Evolutionary conservation across 2,329 filamentous ascomycete genomes (phyloP).

Genomic region (Neofusicoccum sp.): DNA sequence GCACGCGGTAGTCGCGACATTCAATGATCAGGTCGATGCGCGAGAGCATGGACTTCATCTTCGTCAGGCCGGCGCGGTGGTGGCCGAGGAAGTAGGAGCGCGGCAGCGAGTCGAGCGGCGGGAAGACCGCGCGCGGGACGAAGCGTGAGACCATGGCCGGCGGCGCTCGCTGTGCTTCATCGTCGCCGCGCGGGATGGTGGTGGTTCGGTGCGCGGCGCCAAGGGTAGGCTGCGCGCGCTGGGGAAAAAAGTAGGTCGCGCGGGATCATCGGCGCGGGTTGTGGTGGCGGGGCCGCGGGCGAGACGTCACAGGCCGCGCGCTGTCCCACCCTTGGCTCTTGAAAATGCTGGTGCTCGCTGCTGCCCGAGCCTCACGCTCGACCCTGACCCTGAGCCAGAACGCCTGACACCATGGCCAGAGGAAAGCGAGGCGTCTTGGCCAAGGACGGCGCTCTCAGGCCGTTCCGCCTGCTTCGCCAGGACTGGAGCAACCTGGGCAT

Average conservation of each 20-base stretch:
- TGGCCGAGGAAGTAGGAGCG: constrained; percentile 95
- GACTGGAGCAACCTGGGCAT: constrained; percentile 32
- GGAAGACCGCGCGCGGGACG: constrained; percentile 73
- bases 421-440: constrained; percentile 24
- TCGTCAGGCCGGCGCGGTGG: constrained; percentile 76
- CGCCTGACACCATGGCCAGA: constrained; percentile 4
- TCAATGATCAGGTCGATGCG: constrained; percentile 88
- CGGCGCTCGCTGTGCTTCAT: neutral
- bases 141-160: constrained; percentile 55
- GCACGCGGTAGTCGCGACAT: constrained; percentile 90
- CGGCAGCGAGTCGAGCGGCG: constrained; percentile 72
- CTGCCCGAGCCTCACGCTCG: neutral
- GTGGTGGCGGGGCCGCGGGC: neutral
- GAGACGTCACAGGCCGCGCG: constrained; percentile 3
- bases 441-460: constrained; percentile 30
- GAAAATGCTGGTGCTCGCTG: neutral
- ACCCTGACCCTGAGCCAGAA: neutral
- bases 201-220: neutral
- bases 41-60: constrained; percentile 80
- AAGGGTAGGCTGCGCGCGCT: neutral
- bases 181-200: neutral
- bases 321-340: neutral
- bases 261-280: neutral
- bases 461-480: constrained; percentile 36
- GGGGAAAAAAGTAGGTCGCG: neutral